A percentile compares a stretch with the other conserved stretches of the same genome.
phyloP scores from a whole-genome alignment of 495 filamentous ascomycete species.

The Xylaria venustula region DNA sequence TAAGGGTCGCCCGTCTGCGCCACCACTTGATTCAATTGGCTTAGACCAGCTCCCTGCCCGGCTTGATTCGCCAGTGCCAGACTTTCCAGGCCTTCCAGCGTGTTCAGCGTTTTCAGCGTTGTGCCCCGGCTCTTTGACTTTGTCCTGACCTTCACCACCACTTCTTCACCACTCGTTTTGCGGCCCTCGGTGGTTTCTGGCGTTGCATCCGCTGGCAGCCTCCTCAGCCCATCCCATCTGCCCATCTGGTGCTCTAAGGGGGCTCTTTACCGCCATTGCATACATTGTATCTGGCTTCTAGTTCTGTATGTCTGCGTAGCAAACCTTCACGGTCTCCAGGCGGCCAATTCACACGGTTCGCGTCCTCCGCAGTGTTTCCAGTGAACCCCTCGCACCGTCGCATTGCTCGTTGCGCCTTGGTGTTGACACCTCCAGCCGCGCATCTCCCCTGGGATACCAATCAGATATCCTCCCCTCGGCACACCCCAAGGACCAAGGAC shows the following conservation, averaged over 20 bases:
- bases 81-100: no score
- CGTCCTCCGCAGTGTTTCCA: background rate
- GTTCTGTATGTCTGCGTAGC: conserved; percentile 8
- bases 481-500: no score
- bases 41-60: background rate
- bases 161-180: background rate
- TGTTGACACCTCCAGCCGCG: conserved; percentile 7
- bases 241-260: background rate
- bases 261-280: conserved; percentile 3
- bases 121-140: conserved; percentile 9
- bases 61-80: conserved; percentile 10
- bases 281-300: conserved; percentile 5
- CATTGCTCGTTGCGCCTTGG: conserved; percentile 8
- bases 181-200: conserved; percentile 8
- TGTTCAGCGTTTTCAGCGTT: no score
- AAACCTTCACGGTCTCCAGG: conserved; percentile 6
- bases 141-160: background rate
- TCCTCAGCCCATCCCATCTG: conserved; percentile 5
- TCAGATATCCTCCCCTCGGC: conserved; percentile 1
- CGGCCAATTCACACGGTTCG: conserved; percentile 11
- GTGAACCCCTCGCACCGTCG: conserved; percentile 8
- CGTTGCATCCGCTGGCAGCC: conserved; percentile 5
- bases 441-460: conserved; percentile 8
- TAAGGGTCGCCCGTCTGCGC: conserved; percentile 11
- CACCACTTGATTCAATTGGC: conserved; percentile 15